These are phyloP conservation scores for Adansonia madagascariensis DNA, from an alignment of 441 rosid species.

Conservation along the genomic window DNA sequence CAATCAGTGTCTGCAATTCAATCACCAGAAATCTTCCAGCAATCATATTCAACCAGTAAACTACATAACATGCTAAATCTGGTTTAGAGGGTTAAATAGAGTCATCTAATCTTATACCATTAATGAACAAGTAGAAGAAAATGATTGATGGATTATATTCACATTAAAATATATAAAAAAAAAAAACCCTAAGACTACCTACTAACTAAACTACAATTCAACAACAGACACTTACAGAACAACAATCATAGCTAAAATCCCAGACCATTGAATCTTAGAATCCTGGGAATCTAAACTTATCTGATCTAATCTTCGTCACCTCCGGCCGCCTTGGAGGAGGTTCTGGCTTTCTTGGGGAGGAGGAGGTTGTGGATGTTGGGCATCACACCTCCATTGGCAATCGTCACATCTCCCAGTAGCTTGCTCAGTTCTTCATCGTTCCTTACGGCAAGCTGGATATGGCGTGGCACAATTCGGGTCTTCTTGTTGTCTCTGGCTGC, in stretches of 20 bases:
- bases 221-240: neutral
- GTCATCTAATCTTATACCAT: neutral
- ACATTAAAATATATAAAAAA: neutral
- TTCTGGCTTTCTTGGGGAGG: slow-evolving; percentile 79
- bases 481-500: slow-evolving; percentile 96
- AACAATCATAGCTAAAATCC: neutral
- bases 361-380: slow-evolving; percentile 93
- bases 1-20: neutral
- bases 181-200: neutral
- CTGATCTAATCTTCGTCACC: slow-evolving; percentile 48
- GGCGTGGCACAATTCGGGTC: slow-evolving; percentile 87
- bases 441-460: slow-evolving; percentile 87
- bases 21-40: too few species aligned
- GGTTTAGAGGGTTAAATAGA: too few species aligned
- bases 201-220: neutral
- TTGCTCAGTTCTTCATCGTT: slow-evolving; percentile 93
- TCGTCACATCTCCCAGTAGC: slow-evolving; percentile 86
- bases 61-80: too few species aligned
- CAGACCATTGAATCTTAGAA: neutral
- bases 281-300: neutral
- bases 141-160: slow-evolving; percentile 19
- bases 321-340: slow-evolving; percentile 62
- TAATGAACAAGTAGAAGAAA: neutral
- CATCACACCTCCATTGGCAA: slow-evolving; percentile 95
- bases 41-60: too few species aligned